A percentile compares a stretch with the other conserved stretches of the same genome.
Evolutionary conservation across 2,329 filamentous ascomycete species (phyloP).

Genomic region (Coleophoma eucalyptorum): DNA sequence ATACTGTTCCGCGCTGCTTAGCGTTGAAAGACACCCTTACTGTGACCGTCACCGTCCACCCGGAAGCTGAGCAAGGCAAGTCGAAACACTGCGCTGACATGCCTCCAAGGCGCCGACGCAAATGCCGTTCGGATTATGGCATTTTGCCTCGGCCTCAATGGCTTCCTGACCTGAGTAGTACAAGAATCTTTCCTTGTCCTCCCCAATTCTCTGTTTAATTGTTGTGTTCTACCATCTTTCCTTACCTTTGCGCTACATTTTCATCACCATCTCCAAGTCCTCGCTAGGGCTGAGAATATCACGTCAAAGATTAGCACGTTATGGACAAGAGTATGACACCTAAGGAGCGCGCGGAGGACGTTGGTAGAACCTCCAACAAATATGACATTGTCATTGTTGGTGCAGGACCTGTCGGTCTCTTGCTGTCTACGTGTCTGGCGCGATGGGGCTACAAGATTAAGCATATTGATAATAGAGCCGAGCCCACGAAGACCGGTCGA

Average conservation of each 20-base stretch:
- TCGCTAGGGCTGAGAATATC: no score
- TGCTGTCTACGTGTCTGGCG: constrained; percentile 82
- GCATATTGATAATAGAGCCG: constrained; percentile 86
- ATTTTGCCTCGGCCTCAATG: no score
- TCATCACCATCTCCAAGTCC: not conserved
- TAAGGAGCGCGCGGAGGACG: constrained; percentile 9
- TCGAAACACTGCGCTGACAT: constrained; percentile 3
- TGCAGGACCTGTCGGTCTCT: constrained; percentile 82
- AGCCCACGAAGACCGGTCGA: constrained; percentile 80
- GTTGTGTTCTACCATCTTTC: not conserved
- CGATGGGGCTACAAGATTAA: constrained; percentile 95
- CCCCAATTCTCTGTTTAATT: not conserved
- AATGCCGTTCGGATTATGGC: constrained; percentile 15
- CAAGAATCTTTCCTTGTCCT: not conserved
- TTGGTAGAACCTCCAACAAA: constrained; percentile 10
- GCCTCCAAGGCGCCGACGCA: constrained; percentile 6
- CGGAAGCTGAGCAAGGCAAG: constrained; percentile 8
- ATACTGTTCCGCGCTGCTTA: not conserved
- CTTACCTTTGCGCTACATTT: not conserved
- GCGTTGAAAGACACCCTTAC: not conserved
- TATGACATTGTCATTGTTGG: constrained; percentile 80
- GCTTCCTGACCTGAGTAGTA: not conserved
- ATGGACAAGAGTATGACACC: constrained; percentile 19
- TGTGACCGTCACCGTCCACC: not conserved
- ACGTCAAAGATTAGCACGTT: not conserved